phyloP scores from a whole-genome alignment of 2,329 filamentous ascomycete genomes.

The Aspergillus candidus region DNA sequence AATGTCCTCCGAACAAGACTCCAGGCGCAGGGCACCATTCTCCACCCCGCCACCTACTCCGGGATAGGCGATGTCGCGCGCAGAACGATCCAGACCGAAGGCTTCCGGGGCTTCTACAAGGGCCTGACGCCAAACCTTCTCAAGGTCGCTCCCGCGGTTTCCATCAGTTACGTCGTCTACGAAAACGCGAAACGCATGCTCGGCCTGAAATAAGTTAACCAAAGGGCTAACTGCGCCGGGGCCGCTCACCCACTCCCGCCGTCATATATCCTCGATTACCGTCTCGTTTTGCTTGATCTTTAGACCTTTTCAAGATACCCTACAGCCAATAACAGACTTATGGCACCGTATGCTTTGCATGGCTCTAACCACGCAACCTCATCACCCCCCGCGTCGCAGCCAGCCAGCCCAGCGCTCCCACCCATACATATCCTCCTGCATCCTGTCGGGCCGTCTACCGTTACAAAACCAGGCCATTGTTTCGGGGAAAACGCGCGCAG shows the following conservation, averaged over 20 bases:
- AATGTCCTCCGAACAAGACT: constrained; percentile 88
- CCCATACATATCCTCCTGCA: too few species aligned
- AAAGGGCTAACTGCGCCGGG: not conserved
- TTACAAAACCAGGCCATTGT: too few species aligned
- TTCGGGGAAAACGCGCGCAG: too few species aligned
- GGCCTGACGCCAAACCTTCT: constrained; percentile 90
- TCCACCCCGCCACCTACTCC: constrained; percentile 84
- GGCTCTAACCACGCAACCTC: not conserved
- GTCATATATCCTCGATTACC: constrained; percentile 2
- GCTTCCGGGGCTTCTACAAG: constrained; percentile 81
- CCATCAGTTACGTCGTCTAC: constrained; percentile 90
- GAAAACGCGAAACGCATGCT: constrained; percentile 79
- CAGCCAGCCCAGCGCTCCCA: too few species aligned
- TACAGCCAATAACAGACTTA: constrained; percentile 16
- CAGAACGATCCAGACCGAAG: constrained; percentile 78
- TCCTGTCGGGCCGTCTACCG: too few species aligned
- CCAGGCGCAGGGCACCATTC: constrained; percentile 89
- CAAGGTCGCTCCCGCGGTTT: constrained; percentile 92
- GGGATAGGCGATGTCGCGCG: constrained; percentile 84
- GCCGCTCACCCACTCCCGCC: not conserved
- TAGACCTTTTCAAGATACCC: constrained; percentile 29
- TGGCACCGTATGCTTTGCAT: constrained; percentile 12
- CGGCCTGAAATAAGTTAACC: constrained; percentile 37
- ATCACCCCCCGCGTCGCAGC: too few species aligned
- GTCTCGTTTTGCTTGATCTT: constrained; percentile 12